Evolutionary conservation across 805 yeast species (phyloP), one percentile per base, ranked within the genome.

Genomic region (Sugiyamaella valdiviana): DNA sequence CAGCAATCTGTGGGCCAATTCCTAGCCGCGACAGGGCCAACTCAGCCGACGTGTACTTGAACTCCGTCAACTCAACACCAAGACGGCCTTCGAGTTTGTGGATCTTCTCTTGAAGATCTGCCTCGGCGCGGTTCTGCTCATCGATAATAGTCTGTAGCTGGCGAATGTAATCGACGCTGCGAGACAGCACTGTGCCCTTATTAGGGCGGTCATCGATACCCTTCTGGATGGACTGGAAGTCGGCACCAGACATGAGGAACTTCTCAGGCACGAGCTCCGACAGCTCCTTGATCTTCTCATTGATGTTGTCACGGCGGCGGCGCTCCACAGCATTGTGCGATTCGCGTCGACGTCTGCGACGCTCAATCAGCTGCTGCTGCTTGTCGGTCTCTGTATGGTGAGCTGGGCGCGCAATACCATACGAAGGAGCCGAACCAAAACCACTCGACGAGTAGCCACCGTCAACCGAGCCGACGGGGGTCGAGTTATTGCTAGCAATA

Each of bases 261-360:
- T 52, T 44, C 36, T 62, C 91, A 1, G 97, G 97, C 1, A 90
- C 85, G 43, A 90, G 71, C 20, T 76, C 67, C 1, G 95, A 91
- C 58, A 90, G 70, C 57, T 87, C 95, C 62, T 84, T 83, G 53
- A 90, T 89, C 58, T 86, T 80, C 60, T 85, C 95, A 63, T 90
- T 89, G 60, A 90, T 90, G 57, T 87, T 73, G 64, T 91, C 98
- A 53, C 98, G 75, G 61, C 98, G 76, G 57, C 96, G 75, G 58
- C 96, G 76, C 65, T 90, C 98, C 3, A 90, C 97, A 1, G 95
- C 96, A 62, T 90, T 90, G 65, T 90, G 98, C 53, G 88, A 82
- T 62, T 89, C 96, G 51, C 95, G 71, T 53, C 96, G 75, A 53
- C 95, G 75, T 52, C 80, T 77, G 46, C 85, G 64, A 60, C 84